Conservation (phyloP, 2,329 filamentous ascomycete genomes). For the Hymenoscyphus linearis region DNA sequence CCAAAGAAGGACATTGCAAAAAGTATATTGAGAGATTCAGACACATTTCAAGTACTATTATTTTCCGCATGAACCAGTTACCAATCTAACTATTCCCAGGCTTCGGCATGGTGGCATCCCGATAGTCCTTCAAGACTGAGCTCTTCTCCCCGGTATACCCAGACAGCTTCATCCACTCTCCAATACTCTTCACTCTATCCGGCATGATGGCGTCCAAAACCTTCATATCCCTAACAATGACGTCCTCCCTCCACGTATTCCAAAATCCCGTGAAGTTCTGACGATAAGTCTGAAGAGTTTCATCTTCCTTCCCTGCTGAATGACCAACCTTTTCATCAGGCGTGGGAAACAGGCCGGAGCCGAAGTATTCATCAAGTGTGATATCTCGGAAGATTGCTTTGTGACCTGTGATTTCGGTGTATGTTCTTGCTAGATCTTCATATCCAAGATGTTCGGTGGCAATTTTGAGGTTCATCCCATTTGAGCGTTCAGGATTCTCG, state of each 20-base stretch:
- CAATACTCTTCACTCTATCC: conserved; percentile 12
- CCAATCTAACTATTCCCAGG: background rate
- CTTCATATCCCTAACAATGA: conserved; percentile 10
- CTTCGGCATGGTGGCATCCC: background rate
- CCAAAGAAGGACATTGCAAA: too few species aligned
- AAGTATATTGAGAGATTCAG: too few species aligned
- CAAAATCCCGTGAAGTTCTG: conserved; percentile 11
- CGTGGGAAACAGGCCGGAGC: background rate
- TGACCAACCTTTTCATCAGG: background rate
- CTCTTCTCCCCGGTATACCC: conserved; percentile 15
- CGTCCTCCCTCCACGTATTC: conserved; percentile 7
- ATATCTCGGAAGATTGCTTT: conserved; percentile 12
- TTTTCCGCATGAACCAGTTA: background rate
- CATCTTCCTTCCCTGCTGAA: background rate
- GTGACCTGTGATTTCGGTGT: conserved; percentile 12
- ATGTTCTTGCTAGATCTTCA: conserved; percentile 11
- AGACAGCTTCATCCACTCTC: conserved; percentile 17
- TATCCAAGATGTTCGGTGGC: conserved; percentile 19
- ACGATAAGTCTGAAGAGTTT: conserved; percentile 14
- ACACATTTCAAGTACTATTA: too few species aligned
- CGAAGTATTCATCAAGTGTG: conserved; percentile 5
- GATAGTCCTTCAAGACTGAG: conserved; percentile 34
- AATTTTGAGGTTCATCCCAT: conserved; percentile 20
- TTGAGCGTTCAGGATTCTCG: conserved; percentile 15
- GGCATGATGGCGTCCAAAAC: conserved; percentile 22